These are phyloP conservation scores for Oemleria cerasiformis DNA, from an alignment of 306 rosid genomes.

Conservation along the genomic window DNA sequence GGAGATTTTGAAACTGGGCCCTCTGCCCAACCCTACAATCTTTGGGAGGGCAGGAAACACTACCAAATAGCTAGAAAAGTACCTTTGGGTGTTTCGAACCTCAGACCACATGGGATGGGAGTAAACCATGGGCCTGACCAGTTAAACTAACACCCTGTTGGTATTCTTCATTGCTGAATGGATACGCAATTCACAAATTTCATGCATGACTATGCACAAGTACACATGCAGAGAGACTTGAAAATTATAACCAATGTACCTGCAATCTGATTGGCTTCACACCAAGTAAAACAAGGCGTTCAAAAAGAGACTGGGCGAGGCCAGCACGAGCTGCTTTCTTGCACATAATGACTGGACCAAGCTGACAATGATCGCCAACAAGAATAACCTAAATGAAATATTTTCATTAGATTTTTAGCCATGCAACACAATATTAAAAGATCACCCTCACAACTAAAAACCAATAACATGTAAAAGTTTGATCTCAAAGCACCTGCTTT, in stretches of 20 bases:
- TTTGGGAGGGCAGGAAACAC: too few species aligned
- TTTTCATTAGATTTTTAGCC: constrained; percentile 10
- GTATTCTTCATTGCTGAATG: neutral
- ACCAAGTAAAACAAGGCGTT: constrained; percentile 93
- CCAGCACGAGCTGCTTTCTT: constrained; percentile 99
- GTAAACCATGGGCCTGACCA: too few species aligned
- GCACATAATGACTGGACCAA: constrained; percentile 99
- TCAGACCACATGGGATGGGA: too few species aligned
- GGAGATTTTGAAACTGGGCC: too few species aligned
- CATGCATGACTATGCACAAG: neutral
- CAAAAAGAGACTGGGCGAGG: constrained; percentile 95
- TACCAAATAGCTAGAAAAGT: too few species aligned
- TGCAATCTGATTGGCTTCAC: constrained; percentile 98
- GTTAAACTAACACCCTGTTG: too few species aligned
- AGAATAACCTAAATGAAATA: constrained; percentile 70
- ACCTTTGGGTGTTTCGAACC: too few species aligned
- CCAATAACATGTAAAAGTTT: neutral
- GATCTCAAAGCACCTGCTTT: constrained; percentile 66
- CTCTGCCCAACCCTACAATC: too few species aligned
- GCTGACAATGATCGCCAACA: constrained; percentile 99
- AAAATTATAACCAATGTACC: constrained; percentile 42
- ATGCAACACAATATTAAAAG: neutral
- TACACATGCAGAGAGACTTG: neutral
- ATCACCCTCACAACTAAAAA: neutral
- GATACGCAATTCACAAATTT: neutral